phyloP scores from a whole-genome alignment of 192 early-diverging fungal species.

The Coemansia sp. region DNA sequence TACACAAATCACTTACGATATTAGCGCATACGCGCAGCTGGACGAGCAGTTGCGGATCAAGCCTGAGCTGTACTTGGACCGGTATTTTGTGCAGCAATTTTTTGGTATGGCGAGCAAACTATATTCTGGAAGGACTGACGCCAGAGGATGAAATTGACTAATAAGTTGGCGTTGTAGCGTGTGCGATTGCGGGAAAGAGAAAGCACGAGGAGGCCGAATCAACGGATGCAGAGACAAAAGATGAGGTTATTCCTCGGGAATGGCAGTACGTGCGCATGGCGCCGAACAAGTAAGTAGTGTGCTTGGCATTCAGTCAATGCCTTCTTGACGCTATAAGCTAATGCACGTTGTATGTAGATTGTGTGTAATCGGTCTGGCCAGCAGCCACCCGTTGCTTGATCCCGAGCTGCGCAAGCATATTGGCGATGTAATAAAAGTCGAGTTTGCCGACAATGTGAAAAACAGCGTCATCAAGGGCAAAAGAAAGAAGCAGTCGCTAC shows the following conservation, averaged over 20 bases:
- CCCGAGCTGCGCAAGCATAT: not conserved
- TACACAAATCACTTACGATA: slow-evolving; percentile 31
- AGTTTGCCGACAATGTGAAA: slow-evolving; percentile 25
- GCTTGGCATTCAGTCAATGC: no score
- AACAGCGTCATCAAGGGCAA: slow-evolving; percentile 45
- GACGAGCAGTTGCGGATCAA: slow-evolving; percentile 11
- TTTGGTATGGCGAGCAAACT: slow-evolving; percentile 10
- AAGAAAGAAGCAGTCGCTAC: slow-evolving; percentile 40
- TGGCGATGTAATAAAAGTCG: slow-evolving; percentile 15
- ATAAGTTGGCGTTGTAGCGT: slow-evolving; percentile 9
- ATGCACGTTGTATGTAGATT: slow-evolving; percentile 12
- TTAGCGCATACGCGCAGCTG: slow-evolving; percentile 25
- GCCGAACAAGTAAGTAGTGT: slow-evolving; percentile 30
- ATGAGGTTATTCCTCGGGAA: slow-evolving; percentile 10
- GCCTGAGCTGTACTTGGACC: slow-evolving; percentile 24
- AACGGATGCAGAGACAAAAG: not conserved
- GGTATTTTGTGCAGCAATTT: slow-evolving; percentile 31
- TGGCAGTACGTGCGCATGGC: slow-evolving; percentile 44
- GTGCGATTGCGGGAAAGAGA: slow-evolving; percentile 21
- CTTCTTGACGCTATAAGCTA: no score
- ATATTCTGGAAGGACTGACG: no score
- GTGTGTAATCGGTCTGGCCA: slow-evolving; percentile 33
- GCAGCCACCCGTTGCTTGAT: slow-evolving; percentile 32
- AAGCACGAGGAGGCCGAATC: slow-evolving; percentile 21
- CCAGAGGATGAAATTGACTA: not conserved